These are phyloP conservation scores for Daucus carota DNA, from an alignment of 129 eudicot genomes.

Conservation along the genomic window DNA sequence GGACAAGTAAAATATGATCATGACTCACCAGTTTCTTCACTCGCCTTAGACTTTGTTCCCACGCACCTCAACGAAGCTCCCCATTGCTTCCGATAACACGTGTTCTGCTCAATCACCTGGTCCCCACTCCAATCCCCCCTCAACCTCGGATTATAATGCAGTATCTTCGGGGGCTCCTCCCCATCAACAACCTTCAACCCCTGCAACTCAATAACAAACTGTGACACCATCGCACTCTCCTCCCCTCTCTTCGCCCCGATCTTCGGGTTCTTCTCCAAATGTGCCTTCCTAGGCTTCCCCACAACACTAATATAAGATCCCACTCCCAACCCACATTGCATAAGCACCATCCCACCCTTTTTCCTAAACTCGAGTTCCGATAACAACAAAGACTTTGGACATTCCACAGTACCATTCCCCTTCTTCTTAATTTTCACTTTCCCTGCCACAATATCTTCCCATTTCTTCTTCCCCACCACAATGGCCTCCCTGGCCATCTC, in stretches of 20 bases:
- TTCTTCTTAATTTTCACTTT: neutral
- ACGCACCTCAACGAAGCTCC: constrained; percentile 1
- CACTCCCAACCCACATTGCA: constrained; percentile 51
- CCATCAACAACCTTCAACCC: constrained; percentile 9
- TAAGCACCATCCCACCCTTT: constrained; percentile 22
- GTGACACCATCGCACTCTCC: constrained; percentile 30
- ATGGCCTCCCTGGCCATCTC: constrained; percentile 33
- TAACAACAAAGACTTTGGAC: constrained; percentile 33
- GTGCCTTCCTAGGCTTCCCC: constrained; percentile 44
- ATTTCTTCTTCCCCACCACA: constrained; percentile 29
- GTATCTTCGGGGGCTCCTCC: constrained; percentile 10
- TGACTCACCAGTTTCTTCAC: constrained; percentile 8
- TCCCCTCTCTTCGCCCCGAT: constrained; percentile 17
- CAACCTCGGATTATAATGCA: constrained; percentile 12
- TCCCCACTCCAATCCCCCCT: constrained; percentile 12
- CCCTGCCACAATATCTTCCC: constrained; percentile 32
- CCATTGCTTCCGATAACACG: constrained; percentile 8
- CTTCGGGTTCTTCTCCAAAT: constrained; percentile 25
- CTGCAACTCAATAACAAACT: constrained; percentile 46
- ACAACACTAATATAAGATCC: constrained; percentile 56
- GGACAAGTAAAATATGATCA: neutral
- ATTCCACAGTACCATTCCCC: constrained; percentile 14
- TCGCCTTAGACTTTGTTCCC: neutral
- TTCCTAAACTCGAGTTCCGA: constrained; percentile 22
- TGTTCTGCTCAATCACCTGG: constrained; percentile 10